These are phyloP conservation scores for Toxicodendron radicans DNA, from an alignment of 345 rosid species.

Conservation along the genomic window DNA sequence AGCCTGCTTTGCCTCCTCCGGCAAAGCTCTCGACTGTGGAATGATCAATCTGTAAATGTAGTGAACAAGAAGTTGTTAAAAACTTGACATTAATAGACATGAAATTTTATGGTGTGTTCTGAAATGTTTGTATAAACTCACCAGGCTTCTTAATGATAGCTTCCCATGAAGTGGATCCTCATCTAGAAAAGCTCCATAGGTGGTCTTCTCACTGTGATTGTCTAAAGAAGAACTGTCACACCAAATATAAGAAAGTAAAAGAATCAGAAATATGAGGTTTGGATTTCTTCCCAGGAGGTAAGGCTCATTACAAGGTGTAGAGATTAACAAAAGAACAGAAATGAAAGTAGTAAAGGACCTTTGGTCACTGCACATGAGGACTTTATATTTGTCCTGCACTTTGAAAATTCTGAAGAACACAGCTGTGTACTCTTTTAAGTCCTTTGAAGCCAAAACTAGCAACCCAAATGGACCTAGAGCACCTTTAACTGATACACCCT, in stretches of 20 bases:
- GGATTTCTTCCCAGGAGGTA: too few species aligned
- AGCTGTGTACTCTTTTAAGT: slow-evolving; percentile 55
- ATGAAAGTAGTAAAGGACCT: slow-evolving; percentile 26
- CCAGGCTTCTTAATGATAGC: slow-evolving; percentile 46
- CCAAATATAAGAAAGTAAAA: background rate
- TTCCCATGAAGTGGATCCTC: slow-evolving; percentile 36
- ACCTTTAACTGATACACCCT: slow-evolving; percentile 48
- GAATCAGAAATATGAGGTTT: background rate
- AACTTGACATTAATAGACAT: background rate
- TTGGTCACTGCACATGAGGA: slow-evolving; percentile 66
- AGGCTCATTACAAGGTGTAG: too few species aligned
- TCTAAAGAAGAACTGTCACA: slow-evolving; percentile 29
- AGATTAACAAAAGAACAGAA: background rate
- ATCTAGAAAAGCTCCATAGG: slow-evolving; percentile 42
- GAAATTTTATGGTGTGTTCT: background rate
- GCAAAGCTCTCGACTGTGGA: slow-evolving; percentile 85
- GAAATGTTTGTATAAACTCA: slow-evolving; percentile 25
- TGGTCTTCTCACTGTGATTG: slow-evolving; percentile 28
- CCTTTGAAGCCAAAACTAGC: slow-evolving; percentile 57
- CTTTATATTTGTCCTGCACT: slow-evolving; percentile 42
- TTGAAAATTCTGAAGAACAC: slow-evolving; percentile 73
- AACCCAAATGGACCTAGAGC: slow-evolving; percentile 75
- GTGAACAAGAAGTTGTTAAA: background rate
- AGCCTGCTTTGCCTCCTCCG: slow-evolving; percentile 61
- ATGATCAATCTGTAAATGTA: slow-evolving; percentile 54